These are phyloP conservation scores for Corniculantispora saksenae DNA, from an alignment of 2,329 filamentous ascomycete species.

Conservation along the genomic window DNA sequence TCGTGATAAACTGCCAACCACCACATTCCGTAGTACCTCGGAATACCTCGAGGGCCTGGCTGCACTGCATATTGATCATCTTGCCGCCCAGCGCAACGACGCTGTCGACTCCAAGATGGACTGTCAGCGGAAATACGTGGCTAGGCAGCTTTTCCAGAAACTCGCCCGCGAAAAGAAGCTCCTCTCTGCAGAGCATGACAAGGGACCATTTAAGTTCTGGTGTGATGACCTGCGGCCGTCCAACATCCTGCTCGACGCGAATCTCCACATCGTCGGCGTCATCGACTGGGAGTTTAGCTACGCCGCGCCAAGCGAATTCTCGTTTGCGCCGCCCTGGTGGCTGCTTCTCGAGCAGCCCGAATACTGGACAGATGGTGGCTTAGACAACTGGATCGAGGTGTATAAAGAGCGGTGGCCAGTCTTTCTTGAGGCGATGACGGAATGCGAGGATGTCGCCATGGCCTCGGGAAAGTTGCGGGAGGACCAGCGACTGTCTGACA, in stretches of 20 bases:
- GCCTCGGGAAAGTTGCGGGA: neutral
- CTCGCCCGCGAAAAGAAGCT: neutral
- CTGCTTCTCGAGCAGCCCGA: neutral
- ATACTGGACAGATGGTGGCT: neutral
- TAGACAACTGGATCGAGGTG: neutral
- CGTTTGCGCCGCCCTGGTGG: constrained; percentile 1
- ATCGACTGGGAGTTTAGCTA: constrained; percentile 8
- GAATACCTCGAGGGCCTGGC: neutral
- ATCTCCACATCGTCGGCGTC: neutral
- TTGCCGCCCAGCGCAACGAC: neutral
- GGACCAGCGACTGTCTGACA: neutral
- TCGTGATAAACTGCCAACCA: neutral
- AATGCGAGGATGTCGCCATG: neutral
- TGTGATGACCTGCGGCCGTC: neutral
- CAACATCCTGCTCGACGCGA: neutral
- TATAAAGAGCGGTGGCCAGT: neutral
- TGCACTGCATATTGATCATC: neutral
- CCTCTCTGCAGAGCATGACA: neutral
- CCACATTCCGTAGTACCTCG: neutral
- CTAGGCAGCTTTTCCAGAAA: neutral
- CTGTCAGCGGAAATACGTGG: neutral
- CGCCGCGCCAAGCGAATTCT: neutral
- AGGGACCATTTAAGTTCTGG: neutral
- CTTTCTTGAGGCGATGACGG: neutral
- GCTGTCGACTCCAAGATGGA: neutral